Evolutionary conservation across 306 rosid genomes (phyloP).

Genomic region (Rubus idaeus): DNA sequence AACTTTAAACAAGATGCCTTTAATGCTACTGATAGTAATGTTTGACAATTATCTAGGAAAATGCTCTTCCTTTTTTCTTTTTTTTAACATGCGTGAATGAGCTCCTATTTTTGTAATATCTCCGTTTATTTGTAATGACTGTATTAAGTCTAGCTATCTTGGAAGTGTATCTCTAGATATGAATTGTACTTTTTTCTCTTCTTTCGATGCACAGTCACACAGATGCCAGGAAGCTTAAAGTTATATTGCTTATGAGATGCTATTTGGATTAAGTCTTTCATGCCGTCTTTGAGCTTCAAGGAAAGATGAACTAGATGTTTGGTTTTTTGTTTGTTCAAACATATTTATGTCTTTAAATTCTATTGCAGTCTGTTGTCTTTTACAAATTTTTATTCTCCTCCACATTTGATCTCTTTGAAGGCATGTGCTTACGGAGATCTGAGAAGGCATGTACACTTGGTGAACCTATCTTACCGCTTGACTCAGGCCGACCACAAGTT

Average conservation of each 20-base stretch:
- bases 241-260: neutral
- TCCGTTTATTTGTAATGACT: neutral
- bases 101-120: neutral
- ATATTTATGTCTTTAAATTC: neutral
- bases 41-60: neutral
- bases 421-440: slow-evolving; percentile 85
- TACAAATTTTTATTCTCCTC: slow-evolving; percentile 33
- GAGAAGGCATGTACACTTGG: slow-evolving; percentile 67
- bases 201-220: neutral
- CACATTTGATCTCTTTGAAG: slow-evolving; percentile 47
- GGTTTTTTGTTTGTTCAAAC: neutral
- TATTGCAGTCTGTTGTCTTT: neutral
- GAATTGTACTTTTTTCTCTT: neutral
- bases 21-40: neutral
- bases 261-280: neutral
- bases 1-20: neutral
- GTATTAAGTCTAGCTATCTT: neutral
- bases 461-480: slow-evolving; percentile 57
- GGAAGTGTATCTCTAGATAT: no score
- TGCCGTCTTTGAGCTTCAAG: slow-evolving; percentile 8
- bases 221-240: neutral
- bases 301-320: neutral
- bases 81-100: neutral
- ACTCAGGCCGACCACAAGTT: slow-evolving; percentile 53
- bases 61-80: neutral